Percentiles rank a stretch among this genome's conserved stretches.
These are phyloP conservation scores for Sporothrix pallida DNA, from an alignment of 2,329 filamentous ascomycete species.

Conservation along the genomic window DNA sequence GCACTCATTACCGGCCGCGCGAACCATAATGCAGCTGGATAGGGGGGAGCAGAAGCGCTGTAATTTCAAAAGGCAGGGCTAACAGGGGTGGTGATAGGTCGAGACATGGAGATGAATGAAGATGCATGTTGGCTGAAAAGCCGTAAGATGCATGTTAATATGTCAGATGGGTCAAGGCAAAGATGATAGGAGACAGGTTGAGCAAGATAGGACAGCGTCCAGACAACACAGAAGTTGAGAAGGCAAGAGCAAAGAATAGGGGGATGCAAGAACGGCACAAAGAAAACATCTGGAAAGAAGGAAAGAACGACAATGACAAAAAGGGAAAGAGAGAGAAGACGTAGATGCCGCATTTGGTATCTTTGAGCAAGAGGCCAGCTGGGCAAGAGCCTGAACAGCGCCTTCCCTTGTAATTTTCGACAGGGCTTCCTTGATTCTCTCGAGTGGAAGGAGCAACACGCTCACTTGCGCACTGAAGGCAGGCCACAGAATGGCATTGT, in stretches of 20 bases:
- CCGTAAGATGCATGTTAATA: too few relatives aligned
- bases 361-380: not conserved
- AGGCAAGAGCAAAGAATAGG: too few relatives aligned
- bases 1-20: not conserved
- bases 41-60: constrained; percentile 4
- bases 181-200: too few relatives aligned
- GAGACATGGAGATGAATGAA: too few relatives aligned
- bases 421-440: not conserved
- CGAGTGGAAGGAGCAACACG: not conserved
- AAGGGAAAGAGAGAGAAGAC: not conserved
- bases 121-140: too few relatives aligned
- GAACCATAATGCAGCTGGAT: not conserved
- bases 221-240: too few relatives aligned
- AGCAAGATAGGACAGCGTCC: too few relatives aligned
- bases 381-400: not conserved
- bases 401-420: not conserved
- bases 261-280: not conserved
- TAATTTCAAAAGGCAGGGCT: not conserved
- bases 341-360: not conserved
- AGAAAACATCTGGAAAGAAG: not conserved
- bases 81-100: not conserved
- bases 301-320: not conserved
- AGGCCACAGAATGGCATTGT: not conserved
- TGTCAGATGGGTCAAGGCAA: too few relatives aligned
- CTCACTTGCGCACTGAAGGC: not conserved